These are phyloP conservation scores for Steccherinum ochraceum DNA, from an alignment of 768 basidiomycete species.

Conservation along the genomic window DNA sequence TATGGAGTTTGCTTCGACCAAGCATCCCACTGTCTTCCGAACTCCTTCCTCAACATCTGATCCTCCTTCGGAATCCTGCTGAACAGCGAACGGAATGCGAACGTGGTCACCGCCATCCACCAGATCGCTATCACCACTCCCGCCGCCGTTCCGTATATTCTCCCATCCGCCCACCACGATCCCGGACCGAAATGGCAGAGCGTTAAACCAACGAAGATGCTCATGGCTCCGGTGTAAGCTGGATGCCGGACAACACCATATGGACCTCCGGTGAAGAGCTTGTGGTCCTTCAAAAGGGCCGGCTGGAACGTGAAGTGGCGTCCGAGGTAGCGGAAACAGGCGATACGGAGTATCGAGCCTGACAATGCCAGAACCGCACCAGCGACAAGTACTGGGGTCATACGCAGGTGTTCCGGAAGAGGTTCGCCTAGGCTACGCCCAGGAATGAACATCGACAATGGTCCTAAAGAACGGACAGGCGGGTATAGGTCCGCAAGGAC, in stretches of 20 bases:
- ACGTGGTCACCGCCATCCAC: background rate
- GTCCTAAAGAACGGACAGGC: no score
- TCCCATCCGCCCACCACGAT: slow-evolving; percentile 3
- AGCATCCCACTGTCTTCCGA: slow-evolving; percentile 6
- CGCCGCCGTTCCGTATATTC: background rate
- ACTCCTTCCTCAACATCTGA: slow-evolving; percentile 5
- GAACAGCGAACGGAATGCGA: background rate
- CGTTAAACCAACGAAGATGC: slow-evolving; percentile 6
- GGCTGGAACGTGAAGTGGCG: slow-evolving; percentile 13
- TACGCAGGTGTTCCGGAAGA: no score
- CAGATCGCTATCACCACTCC: background rate
- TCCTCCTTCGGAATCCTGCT: slow-evolving; percentile 4
- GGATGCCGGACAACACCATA: slow-evolving; percentile 16
- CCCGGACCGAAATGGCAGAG: slow-evolving; percentile 6
- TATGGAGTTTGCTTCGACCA: slow-evolving; percentile 6
- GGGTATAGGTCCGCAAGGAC: no score
- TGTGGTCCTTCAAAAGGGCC: slow-evolving; percentile 7
- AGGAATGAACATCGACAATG: no score
- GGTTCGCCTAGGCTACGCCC: no score
- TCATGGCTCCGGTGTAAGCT: slow-evolving; percentile 6
- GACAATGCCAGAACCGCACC: background rate
- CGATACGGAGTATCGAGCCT: background rate
- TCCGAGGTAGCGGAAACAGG: slow-evolving; percentile 9
- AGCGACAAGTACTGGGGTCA: background rate
- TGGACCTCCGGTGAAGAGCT: slow-evolving; percentile 11